Base-by-base conservation (phyloP, 1,139 yeast genomes). In the Lodderomyces pseudojiufengensis region DNA sequence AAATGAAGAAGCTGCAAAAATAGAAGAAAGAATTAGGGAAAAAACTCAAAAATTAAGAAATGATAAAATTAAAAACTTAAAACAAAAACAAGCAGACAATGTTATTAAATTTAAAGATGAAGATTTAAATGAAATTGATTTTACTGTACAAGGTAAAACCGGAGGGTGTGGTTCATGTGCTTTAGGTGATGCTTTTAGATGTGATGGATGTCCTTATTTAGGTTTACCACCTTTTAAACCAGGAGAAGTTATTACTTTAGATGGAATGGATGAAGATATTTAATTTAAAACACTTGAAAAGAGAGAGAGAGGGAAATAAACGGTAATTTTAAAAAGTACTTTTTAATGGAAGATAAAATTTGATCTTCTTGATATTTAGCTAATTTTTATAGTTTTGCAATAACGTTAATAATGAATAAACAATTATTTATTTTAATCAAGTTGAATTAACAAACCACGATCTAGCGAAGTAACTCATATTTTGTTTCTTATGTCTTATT, bases 91-190 rank as follows among this genome's bases (percentile, higher is more conserved):
- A n/a, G n/a, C n/a, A n/a, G n/a, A n/a, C n/a, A n/a, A n/a, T n/a
- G n/a, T n/a, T n/a, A n/a, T 88, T 20, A 73, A 78, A 49, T 78
- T 86, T 42, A 64, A 72, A 15, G 73, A 73, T 11, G 78, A 80
- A 38, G 97, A 83, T 42, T 67, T 79, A 51, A 69, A 92, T 3
- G 98, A 92, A 57, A 79, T 94, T 40, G 98, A 94, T 57, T 94
- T 92, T 61, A 92, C 98, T 1, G 80, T 90, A 11, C 87, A 88
- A 46, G 97, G 97, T 26, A 92, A 90, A 59, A 78, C 83, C 22
- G 97, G 97, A 24, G 96, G 97, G 1, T 92, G 99, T 65, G 96
- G 96, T 14, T 85, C 95, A 9, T 92, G 99, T 65, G 82, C 97
- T 0, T 72, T 92, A 39, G 98, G 99, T 27, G 98, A 92, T 60